Conservation (phyloP, 495 filamentous ascomycete genomes). For the Neurospora sp. region DNA sequence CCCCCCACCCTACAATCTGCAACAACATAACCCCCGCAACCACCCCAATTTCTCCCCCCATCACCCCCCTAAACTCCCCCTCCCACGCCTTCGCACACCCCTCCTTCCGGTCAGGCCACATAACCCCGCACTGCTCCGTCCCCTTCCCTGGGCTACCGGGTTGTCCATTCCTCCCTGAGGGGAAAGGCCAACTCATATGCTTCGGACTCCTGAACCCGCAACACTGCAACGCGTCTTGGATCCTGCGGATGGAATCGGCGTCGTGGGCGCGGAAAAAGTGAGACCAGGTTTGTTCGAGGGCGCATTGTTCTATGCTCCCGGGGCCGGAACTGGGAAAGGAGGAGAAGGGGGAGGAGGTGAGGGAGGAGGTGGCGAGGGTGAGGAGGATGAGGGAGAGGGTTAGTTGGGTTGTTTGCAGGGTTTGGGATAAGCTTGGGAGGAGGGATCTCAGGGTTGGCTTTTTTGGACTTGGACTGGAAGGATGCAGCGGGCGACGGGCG, state of each 20-base stretch:
- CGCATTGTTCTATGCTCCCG: not conserved
- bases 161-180: not conserved
- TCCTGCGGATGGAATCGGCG: conserved; percentile 39
- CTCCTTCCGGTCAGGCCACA: conserved; percentile 2
- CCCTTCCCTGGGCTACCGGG: not conserved
- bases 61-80: not conserved
- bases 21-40: conserved; percentile 4
- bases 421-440: conserved; percentile 26
- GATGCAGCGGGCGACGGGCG: conserved; percentile 32
- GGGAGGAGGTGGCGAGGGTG: conserved; percentile 43
- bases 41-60: conserved; percentile 6
- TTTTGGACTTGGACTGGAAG: not conserved
- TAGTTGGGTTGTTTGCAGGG: conserved; percentile 29
- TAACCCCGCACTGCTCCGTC: not conserved
- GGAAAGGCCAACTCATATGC: conserved; percentile 56
- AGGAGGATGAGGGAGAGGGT: conserved; percentile 27
- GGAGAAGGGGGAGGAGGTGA: conserved; percentile 34
- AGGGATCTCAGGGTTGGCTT: conserved; percentile 9
- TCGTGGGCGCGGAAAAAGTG: conserved; percentile 39
- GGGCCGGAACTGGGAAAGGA: not conserved
- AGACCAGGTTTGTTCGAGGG: conserved; percentile 45
- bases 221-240: conserved; percentile 56
- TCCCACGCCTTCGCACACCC: conserved; percentile 8
- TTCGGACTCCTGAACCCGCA: conserved; percentile 48
- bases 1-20: conserved; percentile 5